Conservation (phyloP, 1,284 basidiomycete species). For the Hemileia vastatrix region DNA sequence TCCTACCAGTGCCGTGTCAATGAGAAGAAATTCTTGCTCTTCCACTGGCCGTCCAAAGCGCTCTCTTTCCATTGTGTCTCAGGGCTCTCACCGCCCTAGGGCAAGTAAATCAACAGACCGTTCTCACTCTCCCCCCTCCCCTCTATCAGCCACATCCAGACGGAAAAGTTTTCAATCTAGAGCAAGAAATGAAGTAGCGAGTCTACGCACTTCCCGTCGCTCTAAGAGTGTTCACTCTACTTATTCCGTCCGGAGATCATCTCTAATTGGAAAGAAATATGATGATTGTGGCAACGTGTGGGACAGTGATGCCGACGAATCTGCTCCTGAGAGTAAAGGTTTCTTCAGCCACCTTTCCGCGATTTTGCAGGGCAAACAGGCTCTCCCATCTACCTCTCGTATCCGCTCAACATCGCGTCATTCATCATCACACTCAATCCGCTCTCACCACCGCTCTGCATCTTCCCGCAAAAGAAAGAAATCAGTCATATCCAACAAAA, state of each 20-base stretch:
- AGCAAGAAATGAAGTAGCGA: conserved; percentile 6
- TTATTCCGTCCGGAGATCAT: neutral
- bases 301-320: too few species aligned
- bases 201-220: conserved; percentile 4
- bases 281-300: too few species aligned
- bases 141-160: neutral
- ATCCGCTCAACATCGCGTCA: neutral
- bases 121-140: neutral
- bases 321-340: conserved; percentile 18
- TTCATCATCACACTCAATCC: conserved; percentile 12
- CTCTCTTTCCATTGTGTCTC: conserved; percentile 10
- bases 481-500: conserved; percentile 15
- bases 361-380: conserved; percentile 17
- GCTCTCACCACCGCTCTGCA: conserved; percentile 9
- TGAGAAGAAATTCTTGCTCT: conserved; percentile 29
- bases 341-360: conserved; percentile 20
- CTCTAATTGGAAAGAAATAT: neutral
- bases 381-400: neutral
- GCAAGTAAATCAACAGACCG: conserved; percentile 5
- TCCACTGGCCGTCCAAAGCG: conserved; percentile 2
- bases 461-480: conserved; percentile 11
- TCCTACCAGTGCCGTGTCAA: conserved; percentile 32
- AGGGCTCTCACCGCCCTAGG: conserved; percentile 13
- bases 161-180: neutral
- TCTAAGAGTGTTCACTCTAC: neutral